These are phyloP conservation scores for Erythrophleum ivorense DNA, from an alignment of 331 rosid species.

Conservation along the genomic window DNA sequence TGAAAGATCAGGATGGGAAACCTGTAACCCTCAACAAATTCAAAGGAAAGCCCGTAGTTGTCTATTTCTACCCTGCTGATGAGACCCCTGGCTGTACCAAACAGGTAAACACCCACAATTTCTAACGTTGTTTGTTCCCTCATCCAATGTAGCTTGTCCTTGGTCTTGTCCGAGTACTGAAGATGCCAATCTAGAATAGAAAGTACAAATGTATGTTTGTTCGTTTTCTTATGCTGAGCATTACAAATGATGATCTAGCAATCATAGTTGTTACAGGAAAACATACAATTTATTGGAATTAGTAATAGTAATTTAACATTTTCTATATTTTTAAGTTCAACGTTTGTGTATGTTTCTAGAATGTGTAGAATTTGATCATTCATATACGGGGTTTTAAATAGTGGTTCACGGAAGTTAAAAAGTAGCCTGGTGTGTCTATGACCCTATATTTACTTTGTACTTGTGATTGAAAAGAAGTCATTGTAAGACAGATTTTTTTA, in stretches of 20 bases:
- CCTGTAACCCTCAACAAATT: conserved; percentile 12
- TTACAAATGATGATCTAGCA: neutral
- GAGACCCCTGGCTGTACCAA: conserved; percentile 96
- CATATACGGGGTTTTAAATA: neutral
- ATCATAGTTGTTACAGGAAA: neutral
- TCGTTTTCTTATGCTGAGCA: neutral
- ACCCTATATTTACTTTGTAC: neutral
- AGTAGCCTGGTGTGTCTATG: neutral
- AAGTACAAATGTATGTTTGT: neutral
- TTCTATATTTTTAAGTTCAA: neutral
- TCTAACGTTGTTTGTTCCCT: neutral
- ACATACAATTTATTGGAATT: neutral
- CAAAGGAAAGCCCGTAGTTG: conserved; percentile 57
- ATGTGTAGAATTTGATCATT: neutral
- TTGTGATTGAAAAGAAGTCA: neutral
- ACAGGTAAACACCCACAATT: conserved; percentile 58
- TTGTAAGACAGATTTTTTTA: neutral
- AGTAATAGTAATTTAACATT: neutral
- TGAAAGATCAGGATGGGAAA: conserved; percentile 24
- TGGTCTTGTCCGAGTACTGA: neutral
- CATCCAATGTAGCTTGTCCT: conserved; percentile 11
- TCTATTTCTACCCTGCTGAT: conserved; percentile 98
- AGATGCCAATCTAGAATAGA: neutral
- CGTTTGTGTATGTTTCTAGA: neutral
- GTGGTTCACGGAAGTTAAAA: neutral